Evolutionary conservation across 192 early-diverging fungal species (phyloP).

Genomic region (Coemansia sp.): DNA sequence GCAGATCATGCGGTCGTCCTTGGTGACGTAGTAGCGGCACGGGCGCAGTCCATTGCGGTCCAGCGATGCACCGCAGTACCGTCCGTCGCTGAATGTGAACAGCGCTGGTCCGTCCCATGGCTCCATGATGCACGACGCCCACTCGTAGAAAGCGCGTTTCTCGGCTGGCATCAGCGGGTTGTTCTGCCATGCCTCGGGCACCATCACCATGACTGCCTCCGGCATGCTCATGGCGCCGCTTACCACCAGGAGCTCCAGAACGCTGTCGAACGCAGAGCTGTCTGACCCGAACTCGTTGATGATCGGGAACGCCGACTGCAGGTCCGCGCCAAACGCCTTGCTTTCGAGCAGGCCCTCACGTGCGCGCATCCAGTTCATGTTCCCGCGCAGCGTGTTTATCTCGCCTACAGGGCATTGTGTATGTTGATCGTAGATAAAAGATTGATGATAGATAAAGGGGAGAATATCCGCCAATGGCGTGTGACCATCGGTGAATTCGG

Average conservation of each 20-base stretch:
- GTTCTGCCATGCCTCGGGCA: conserved; percentile 98
- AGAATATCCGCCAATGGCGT: conserved; percentile 1
- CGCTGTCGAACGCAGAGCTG: conserved; percentile 96
- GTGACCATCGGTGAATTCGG: background rate
- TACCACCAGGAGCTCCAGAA: conserved; percentile 90
- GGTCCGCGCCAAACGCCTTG: conserved; percentile 71
- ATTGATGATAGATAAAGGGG: background rate
- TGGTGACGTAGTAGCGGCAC: conserved; percentile 95
- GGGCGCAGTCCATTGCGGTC: conserved; percentile 98
- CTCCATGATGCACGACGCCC: conserved; percentile 98
- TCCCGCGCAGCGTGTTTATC: conserved; percentile 97
- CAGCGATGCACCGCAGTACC: conserved; percentile 96
- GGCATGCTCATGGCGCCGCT: conserved; percentile 89
- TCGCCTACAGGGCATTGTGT: conserved; percentile 61
- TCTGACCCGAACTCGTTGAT: conserved; percentile 96
- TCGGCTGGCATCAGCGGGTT: conserved; percentile 75
- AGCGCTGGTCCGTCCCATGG: conserved; percentile 98
- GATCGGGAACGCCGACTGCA: conserved; percentile 87
- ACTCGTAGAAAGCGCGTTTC: conserved; percentile 94
- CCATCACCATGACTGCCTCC: conserved; percentile 98
- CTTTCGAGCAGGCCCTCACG: conserved; percentile 93
- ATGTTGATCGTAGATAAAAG: too few relatives aligned
- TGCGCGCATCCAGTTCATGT: conserved; percentile 99
- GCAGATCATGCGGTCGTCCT: conserved; percentile 93
- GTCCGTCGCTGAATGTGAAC: conserved; percentile 96